Percentiles rank a stretch among this genome's conserved stretches.
These are phyloP conservation scores for Daldinia loculata DNA, from an alignment of 495 filamentous ascomycete species.

Conservation along the genomic window DNA sequence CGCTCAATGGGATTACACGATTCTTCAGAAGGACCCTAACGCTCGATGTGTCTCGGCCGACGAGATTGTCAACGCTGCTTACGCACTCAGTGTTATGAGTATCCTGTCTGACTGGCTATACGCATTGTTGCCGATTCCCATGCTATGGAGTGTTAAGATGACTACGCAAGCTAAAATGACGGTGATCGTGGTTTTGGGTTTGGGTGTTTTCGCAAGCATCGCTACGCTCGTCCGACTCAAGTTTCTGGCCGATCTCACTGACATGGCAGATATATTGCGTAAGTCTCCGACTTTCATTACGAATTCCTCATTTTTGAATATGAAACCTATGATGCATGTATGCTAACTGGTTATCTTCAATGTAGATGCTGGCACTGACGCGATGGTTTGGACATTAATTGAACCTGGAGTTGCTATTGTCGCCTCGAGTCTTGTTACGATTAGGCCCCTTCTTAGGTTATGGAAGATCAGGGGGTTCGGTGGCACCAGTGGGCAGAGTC, in stretches of 20 bases:
- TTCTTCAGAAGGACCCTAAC: conserved; percentile 39
- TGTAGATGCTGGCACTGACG: conserved; percentile 49
- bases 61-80: conserved; percentile 51
- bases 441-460: conserved; percentile 52
- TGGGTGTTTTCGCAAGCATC: conserved; percentile 55
- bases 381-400: conserved; percentile 56
- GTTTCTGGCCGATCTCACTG: conserved; percentile 48
- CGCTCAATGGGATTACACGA: conserved; percentile 54
- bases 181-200: conserved; percentile 48
- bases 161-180: conserved; percentile 48
- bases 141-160: conserved; percentile 57
- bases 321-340: neutral
- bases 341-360: conserved; percentile 7
- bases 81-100: conserved; percentile 52
- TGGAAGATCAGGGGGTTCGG: conserved; percentile 49
- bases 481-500: conserved; percentile 41
- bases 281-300: conserved; percentile 20
- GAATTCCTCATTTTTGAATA: neutral
- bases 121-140: conserved; percentile 53
- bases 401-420: conserved; percentile 56
- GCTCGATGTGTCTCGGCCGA: conserved; percentile 46
- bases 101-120: conserved; percentile 55
- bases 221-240: conserved; percentile 53
- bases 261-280: conserved; percentile 50
- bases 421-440: conserved; percentile 52